Conservation (phyloP, 148 eudicot species). For the Rhododendron mucronatum region DNA sequence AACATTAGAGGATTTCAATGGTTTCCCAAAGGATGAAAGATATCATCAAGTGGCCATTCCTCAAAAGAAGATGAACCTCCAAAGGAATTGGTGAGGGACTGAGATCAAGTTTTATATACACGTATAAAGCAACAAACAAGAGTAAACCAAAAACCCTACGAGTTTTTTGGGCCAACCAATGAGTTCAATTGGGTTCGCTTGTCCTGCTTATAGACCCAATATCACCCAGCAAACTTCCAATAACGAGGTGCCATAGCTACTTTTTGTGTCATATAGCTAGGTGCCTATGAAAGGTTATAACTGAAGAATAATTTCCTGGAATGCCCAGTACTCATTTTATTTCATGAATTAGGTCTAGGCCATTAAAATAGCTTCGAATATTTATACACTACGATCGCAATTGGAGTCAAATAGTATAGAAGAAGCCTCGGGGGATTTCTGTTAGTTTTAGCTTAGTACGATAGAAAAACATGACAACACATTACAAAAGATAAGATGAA, state of each 20-base stretch:
- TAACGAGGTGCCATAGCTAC: background rate
- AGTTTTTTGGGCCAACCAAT: background rate
- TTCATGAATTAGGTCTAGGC: conserved; percentile 3
- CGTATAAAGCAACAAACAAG: background rate
- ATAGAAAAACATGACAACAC: background rate
- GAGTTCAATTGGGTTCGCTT: background rate
- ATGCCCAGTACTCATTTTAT: background rate
- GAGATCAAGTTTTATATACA: background rate
- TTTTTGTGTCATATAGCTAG: background rate
- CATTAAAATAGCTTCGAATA: background rate
- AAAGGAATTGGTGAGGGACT: background rate
- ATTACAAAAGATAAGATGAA: background rate
- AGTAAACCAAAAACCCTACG: background rate
- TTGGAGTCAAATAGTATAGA: background rate
- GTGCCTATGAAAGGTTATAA: background rate
- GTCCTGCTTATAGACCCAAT: background rate
- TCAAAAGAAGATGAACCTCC: background rate
- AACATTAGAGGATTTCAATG: background rate
- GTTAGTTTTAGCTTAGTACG: background rate
- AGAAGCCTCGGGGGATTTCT: background rate
- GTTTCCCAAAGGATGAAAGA: background rate
- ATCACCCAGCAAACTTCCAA: background rate
- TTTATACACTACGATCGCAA: background rate
- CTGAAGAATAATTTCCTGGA: background rate
- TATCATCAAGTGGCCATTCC: background rate